Percentiles rank a stretch among this genome's conserved stretches.
phyloP scores from a whole-genome alignment of 768 basidiomycete genomes.

The Tubosaeta sp. region DNA sequence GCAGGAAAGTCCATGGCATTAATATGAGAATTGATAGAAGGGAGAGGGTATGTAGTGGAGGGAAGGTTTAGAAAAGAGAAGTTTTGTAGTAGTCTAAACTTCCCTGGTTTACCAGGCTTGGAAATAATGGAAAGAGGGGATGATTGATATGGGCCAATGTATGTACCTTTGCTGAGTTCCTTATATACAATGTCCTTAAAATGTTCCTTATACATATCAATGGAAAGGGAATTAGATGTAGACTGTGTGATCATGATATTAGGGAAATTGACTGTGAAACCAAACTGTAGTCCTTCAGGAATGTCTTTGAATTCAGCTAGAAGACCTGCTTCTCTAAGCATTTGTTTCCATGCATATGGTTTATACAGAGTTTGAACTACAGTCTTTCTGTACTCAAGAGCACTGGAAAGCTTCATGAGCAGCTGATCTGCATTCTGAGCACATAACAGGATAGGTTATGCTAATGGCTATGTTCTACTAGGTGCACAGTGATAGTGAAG shows the following conservation, averaged over 20 bases:
- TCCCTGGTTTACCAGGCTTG: neutral
- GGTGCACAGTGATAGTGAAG: too few relatives aligned
- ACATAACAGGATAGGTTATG: too few relatives aligned
- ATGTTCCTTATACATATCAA: neutral
- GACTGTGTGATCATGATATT: neutral
- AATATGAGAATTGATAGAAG: neutral
- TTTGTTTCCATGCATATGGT: neutral
- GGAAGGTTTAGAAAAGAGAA: neutral
- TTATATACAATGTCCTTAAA: neutral
- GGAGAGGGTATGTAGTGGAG: fast-evolving
- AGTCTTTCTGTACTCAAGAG: conserved; percentile 1
- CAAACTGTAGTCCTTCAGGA: neutral
- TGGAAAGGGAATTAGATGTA: conserved; percentile 7
- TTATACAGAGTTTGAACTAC: conserved; percentile 2
- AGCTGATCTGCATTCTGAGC: conserved; percentile 4
- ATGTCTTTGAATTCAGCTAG: neutral
- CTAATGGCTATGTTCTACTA: too few relatives aligned
- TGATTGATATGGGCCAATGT: neutral
- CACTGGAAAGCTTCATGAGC: conserved; percentile 5
- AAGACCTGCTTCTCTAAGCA: neutral
- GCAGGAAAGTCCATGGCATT: fast-evolving
- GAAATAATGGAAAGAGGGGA: neutral
- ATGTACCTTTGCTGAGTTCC: neutral
- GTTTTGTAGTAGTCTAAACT: neutral
- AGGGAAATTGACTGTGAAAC: conserved; percentile 11